phyloP scores from a whole-genome alignment of 2,329 filamentous ascomycete species.

The Colletotrichum truncatum region DNA sequence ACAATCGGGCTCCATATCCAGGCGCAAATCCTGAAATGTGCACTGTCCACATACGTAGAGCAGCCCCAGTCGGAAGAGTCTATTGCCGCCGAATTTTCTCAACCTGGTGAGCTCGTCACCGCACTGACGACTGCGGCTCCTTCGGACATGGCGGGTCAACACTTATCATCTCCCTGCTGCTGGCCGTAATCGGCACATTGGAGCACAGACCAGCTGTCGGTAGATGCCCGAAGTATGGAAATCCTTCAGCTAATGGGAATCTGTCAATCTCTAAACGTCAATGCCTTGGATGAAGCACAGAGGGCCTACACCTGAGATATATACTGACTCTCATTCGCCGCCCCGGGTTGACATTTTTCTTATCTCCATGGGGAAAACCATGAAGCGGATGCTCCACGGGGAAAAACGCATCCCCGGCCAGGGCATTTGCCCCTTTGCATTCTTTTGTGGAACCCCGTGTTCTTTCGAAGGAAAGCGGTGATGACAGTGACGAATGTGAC shows the following conservation, averaged over 20 bases:
- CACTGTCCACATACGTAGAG: neutral
- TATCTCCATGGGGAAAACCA: slow-evolving; percentile 10
- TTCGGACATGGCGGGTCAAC: neutral
- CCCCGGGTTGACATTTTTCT: neutral
- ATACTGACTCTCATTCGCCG: slow-evolving; percentile 3
- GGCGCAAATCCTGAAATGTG: neutral
- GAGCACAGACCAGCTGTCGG: neutral
- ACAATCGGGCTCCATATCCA: too few species aligned
- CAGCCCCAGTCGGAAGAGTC: neutral
- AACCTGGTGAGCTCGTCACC: neutral
- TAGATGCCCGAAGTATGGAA: neutral
- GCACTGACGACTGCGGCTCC: neutral
- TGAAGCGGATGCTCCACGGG: slow-evolving; percentile 12
- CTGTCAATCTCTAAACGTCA: neutral
- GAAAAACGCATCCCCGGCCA: slow-evolving; percentile 17
- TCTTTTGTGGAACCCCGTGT: neutral
- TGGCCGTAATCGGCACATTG: neutral
- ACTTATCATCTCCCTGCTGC: neutral
- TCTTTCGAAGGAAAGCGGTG: neutral
- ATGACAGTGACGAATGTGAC: neutral
- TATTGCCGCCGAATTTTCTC: neutral
- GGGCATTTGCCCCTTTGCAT: neutral
- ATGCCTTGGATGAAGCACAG: neutral
- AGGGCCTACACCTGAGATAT: neutral
- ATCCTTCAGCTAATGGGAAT: neutral